Conservation (phyloP, 2,329 filamentous ascomycete species). For the Colletotrichum eleusines region DNA sequence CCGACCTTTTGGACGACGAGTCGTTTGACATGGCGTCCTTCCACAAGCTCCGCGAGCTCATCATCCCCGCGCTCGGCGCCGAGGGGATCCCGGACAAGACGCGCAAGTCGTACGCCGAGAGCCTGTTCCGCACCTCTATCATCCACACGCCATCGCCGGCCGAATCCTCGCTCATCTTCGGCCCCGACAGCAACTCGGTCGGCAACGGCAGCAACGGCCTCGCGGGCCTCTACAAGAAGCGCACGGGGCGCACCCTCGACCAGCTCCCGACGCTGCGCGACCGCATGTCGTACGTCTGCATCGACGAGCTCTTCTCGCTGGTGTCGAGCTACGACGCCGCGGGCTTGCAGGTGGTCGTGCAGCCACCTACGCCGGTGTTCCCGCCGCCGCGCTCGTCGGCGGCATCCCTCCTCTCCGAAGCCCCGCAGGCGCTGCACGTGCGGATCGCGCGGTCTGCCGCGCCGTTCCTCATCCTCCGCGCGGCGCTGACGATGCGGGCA, state of each 20-base stretch:
- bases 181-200: constrained; percentile 51
- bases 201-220: constrained; percentile 60
- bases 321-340: constrained; percentile 64
- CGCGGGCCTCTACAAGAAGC: constrained; percentile 70
- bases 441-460: constrained; percentile 81
- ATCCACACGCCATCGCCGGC: constrained; percentile 73
- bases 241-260: constrained; percentile 79
- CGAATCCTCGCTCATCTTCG: constrained; percentile 69
- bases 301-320: constrained; percentile 82
- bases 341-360: constrained; percentile 54
- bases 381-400: constrained; percentile 45
- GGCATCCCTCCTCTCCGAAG: constrained; percentile 44
- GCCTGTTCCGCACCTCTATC: constrained; percentile 84
- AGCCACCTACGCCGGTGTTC: constrained; percentile 59
- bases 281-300: constrained; percentile 82
- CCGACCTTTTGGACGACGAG: constrained; percentile 76
- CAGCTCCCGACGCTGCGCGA: constrained; percentile 73
- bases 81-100: constrained; percentile 73
- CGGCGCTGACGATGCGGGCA: constrained; percentile 81
- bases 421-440: constrained; percentile 56
- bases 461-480: constrained; percentile 85
- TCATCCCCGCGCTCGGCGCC: constrained; percentile 80
- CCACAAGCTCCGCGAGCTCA: constrained; percentile 73
- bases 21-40: constrained; percentile 85
- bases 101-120: constrained; percentile 77